These are phyloP conservation scores for Gastrodia elata DNA, from an alignment of 106 monocot genomes.

Conservation along the genomic window DNA sequence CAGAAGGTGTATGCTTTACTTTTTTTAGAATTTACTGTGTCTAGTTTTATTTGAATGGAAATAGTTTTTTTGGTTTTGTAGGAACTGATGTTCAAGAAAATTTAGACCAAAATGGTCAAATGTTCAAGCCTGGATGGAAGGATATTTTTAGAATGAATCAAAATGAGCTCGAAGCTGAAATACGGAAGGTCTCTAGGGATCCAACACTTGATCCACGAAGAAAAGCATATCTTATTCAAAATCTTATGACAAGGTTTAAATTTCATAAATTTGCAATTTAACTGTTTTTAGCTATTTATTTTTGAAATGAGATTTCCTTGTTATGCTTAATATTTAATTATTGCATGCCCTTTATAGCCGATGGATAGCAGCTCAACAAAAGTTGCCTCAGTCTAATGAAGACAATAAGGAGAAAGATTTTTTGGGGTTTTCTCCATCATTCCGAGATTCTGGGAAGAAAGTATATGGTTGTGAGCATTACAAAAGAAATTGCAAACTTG, in stretches of 20 bases:
- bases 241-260: constrained; percentile 92
- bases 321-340: not conserved
- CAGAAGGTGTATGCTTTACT: constrained; percentile 29
- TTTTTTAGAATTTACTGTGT: not conserved
- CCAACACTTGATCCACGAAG: constrained; percentile 91
- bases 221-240: constrained; percentile 97
- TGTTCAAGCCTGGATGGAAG: constrained; percentile 99
- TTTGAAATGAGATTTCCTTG: not conserved
- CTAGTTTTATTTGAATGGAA: not conserved
- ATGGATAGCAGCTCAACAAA: constrained; percentile 99
- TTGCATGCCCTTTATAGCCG: constrained; percentile 28
- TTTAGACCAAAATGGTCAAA: constrained; percentile 62
- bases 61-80: constrained; percentile 12
- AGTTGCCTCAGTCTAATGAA: constrained; percentile 50
- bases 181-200: constrained; percentile 85
- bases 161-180: constrained; percentile 89
- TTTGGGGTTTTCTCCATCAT: constrained; percentile 70
- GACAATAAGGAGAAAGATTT: constrained; percentile 22
- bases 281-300: constrained; percentile 1
- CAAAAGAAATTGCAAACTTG: constrained; percentile 90
- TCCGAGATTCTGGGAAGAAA: constrained; percentile 67
- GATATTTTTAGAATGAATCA: constrained; percentile 99
- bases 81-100: constrained; percentile 60
- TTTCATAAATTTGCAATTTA: constrained; percentile 4
- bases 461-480: constrained; percentile 95